Evolutionary conservation across 768 basidiomycete genomes (phyloP).

Genomic region (Xerocomus brunneocitrinus): DNA sequence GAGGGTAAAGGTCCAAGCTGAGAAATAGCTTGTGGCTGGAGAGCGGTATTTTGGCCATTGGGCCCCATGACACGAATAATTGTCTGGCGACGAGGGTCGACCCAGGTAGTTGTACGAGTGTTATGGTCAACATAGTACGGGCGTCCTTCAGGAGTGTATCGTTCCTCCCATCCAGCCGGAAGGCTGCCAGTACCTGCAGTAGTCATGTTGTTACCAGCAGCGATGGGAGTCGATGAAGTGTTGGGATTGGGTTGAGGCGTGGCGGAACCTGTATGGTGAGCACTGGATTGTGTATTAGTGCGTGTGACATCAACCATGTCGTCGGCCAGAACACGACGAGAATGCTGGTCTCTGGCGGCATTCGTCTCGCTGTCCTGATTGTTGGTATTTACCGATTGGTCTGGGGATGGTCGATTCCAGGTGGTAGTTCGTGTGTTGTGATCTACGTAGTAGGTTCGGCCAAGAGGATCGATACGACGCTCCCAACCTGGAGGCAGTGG

Average conservation of each 20-base stretch:
- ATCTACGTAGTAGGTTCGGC: conserved; percentile 96
- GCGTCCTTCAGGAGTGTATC: conserved; percentile 96
- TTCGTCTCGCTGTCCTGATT: conserved; percentile 75
- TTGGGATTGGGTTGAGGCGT: conserved; percentile 28
- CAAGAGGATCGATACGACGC: conserved; percentile 93
- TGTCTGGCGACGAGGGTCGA: conserved; percentile 95
- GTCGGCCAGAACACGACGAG: conserved; percentile 76
- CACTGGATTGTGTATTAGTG: conserved; percentile 35
- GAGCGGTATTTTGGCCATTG: conserved; percentile 77
- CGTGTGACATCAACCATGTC: conserved; percentile 77
- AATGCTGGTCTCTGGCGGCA: conserved; percentile 83
- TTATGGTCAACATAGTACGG: conserved; percentile 99
- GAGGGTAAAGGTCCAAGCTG: conserved; percentile 96
- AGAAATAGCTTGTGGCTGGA: conserved; percentile 93
- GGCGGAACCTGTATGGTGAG: conserved; percentile 38
- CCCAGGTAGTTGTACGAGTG: conserved; percentile 99
- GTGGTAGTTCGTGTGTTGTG: conserved; percentile 97
- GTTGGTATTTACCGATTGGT: conserved; percentile 64
- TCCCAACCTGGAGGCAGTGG: conserved; percentile 93
- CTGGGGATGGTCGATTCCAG: conserved; percentile 89
- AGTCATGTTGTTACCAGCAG: conserved; percentile 47
- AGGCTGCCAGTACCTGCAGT: conserved; percentile 81
- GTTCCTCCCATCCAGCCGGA: conserved; percentile 98
- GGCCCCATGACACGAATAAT: conserved; percentile 96
- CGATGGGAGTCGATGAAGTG: conserved; percentile 45